Base-by-base conservation (phyloP, 164 flowering plant species). In the Macadamia tetraphylla region DNA sequence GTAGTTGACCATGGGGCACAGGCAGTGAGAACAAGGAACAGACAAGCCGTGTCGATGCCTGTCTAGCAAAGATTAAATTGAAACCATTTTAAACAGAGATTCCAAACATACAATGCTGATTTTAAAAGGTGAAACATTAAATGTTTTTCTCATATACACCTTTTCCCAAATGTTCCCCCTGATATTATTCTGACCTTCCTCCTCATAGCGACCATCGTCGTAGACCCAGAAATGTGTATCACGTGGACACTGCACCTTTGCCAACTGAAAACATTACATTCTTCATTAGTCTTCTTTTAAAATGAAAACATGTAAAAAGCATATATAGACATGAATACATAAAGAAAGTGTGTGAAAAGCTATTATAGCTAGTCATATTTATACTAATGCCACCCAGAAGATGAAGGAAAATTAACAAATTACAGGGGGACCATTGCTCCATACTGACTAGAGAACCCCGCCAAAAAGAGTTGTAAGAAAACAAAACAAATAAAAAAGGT, bases 151-250 rank as follows among this genome's bases (percentile, higher is more conserved):
- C 31, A 51, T 46, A 58, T 42, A 62, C 73, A 94, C 98, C 95
- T 90, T 94, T 73, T 87, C 95, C 97, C 97, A 94, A 17, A 94
- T 92, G 70, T 94, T 90, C 71, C 98, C 97, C 70, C 90, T 87
- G 70, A 90, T 90, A 78, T 88, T 94, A 68, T 94, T 94, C 76
- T 94, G 97, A 43, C 97, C 98, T 82, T 94, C 98, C 74, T 94
- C 98, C 82, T 94, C 97, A 65, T 94, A 94, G 61, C 97, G 88
- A 51, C 98, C 98, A 77, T 94, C 98, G 62, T 88, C 98, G 73
- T 94, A 94, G 35, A 92, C 97, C 98, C 98, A 94, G 75, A 94
- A 92, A 81, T 94, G 97, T 65, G 98, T 92, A 72, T 85, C 97
- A 66, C 94, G 96, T 29, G 98, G 98, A 73, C 98, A 94, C 66